Evolutionary conservation across 2,329 filamentous ascomycete genomes (phyloP).

Genomic region (Neocucurbitaria cava): DNA sequence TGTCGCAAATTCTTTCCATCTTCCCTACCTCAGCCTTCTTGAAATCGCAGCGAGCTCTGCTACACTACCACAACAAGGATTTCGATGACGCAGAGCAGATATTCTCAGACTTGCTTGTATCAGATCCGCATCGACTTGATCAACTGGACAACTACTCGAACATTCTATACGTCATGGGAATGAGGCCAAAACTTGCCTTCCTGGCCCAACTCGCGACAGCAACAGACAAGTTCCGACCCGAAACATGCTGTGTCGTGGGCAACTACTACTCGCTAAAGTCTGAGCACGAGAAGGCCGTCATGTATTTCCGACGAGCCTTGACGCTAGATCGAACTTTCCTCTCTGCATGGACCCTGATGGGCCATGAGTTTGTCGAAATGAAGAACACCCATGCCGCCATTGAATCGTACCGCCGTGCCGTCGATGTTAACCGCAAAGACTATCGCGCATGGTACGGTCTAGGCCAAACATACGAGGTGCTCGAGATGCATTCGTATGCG

Average conservation of each 20-base stretch:
- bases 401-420: slow-evolving; percentile 92
- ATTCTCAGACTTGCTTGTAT: slow-evolving; percentile 73
- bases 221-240: slow-evolving; percentile 94
- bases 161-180: slow-evolving; percentile 90
- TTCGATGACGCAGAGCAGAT: slow-evolving; percentile 69
- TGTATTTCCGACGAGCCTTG: slow-evolving; percentile 93
- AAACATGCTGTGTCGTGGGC: slow-evolving; percentile 95
- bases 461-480: slow-evolving; percentile 94
- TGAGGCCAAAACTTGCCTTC: slow-evolving; percentile 88
- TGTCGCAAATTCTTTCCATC: slow-evolving; percentile 79
- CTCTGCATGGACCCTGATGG: slow-evolving; percentile 98
- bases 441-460: slow-evolving; percentile 98
- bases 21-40: slow-evolving; percentile 91
- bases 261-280: slow-evolving; percentile 97
- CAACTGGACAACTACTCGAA: slow-evolving; percentile 96
- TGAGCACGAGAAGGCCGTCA: slow-evolving; percentile 95
- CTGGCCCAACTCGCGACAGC: slow-evolving; percentile 88
- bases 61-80: slow-evolving; percentile 89
- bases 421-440: slow-evolving; percentile 94
- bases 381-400: slow-evolving; percentile 99
- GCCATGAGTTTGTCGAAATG: slow-evolving; percentile 97
- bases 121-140: slow-evolving; percentile 76
- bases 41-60: slow-evolving; percentile 84
- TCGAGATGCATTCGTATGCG: slow-evolving; percentile 98
- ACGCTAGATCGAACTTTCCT: slow-evolving; percentile 89